phyloP scores from a whole-genome alignment of 2,329 filamentous ascomycete genomes.

The Tolypocladium tundrense region DNA sequence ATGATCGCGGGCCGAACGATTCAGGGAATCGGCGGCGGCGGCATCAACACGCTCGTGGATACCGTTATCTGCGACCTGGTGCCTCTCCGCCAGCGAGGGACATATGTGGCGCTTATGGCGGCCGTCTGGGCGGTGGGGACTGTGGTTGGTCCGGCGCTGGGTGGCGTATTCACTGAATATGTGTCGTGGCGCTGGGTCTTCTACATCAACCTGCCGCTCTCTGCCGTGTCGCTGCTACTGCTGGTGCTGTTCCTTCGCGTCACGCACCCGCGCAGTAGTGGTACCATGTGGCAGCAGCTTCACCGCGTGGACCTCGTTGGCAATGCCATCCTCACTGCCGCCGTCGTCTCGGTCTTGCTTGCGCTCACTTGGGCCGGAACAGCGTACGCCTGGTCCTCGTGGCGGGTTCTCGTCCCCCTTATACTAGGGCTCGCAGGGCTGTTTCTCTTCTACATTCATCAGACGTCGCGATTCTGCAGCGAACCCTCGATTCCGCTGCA shows the following conservation, averaged over 20 bases:
- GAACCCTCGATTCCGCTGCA: conserved; percentile 4
- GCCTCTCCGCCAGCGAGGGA: conserved; percentile 34
- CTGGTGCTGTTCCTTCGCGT: conserved; percentile 28
- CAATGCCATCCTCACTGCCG: conserved; percentile 24
- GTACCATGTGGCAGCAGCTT: background rate
- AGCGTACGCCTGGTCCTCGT: conserved; percentile 25
- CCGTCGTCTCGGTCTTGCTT: conserved; percentile 15
- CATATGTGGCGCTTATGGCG: conserved; percentile 26
- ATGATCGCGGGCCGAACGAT: conserved; percentile 31
- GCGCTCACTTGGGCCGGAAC: conserved; percentile 30
- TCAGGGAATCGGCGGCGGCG: conserved; percentile 29
- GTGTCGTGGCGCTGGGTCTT: conserved; percentile 36
- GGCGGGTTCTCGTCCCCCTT: conserved; percentile 26
- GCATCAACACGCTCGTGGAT: conserved; percentile 20
- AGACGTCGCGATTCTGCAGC: background rate
- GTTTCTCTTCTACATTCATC: conserved; percentile 4
- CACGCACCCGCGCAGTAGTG: background rate
- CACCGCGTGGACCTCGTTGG: conserved; percentile 27
- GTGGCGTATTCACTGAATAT: conserved; percentile 14
- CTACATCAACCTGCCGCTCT: conserved; percentile 31
- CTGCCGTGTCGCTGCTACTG: conserved; percentile 19
- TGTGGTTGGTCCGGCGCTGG: conserved; percentile 22
- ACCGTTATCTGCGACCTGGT: conserved; percentile 34
- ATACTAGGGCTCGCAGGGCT: conserved; percentile 23
- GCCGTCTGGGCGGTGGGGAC: conserved; percentile 22